Conservation (phyloP, 352 stramenopile genomes). For the Pythium apleroticum region DNA sequence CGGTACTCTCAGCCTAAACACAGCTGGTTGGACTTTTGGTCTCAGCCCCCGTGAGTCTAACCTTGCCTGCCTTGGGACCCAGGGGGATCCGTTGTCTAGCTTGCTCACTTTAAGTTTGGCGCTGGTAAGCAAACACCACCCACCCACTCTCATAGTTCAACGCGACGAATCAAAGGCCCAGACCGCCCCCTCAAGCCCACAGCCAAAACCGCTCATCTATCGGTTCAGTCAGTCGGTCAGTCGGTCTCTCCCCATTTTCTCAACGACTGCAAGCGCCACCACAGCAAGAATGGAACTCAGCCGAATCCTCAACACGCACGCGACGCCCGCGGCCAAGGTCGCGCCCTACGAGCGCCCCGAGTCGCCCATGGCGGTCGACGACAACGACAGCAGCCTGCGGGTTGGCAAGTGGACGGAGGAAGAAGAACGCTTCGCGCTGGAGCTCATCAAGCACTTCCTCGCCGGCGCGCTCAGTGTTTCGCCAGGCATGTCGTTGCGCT, state of each 20-base stretch:
- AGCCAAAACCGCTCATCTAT: neutral
- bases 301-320: slow-evolving; percentile 27
- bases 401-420: slow-evolving; percentile 39
- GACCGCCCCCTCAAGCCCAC: too few relatives aligned
- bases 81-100: neutral
- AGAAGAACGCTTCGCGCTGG: slow-evolving; percentile 33
- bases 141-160: neutral
- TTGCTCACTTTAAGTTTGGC: slow-evolving; percentile 4
- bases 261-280: neutral
- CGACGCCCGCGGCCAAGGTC: neutral
- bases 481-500: slow-evolving; percentile 29
- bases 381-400: slow-evolving; percentile 19
- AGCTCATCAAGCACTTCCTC: slow-evolving; percentile 33
- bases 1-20: neutral
- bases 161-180: neutral
- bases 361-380: slow-evolving; percentile 2
- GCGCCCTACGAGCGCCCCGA: neutral
- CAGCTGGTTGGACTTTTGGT: neutral
- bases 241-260: slow-evolving; percentile 8
- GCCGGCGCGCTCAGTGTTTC: slow-evolving; percentile 20
- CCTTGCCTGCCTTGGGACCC: neutral
- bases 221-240: too few relatives aligned
- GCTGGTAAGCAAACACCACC: neutral
- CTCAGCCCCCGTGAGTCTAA: neutral
- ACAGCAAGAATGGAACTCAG: slow-evolving; percentile 26